Conservation (phyloP, 2,329 filamentous ascomycete genomes). For the Ceratocystis albifundus region DNA sequence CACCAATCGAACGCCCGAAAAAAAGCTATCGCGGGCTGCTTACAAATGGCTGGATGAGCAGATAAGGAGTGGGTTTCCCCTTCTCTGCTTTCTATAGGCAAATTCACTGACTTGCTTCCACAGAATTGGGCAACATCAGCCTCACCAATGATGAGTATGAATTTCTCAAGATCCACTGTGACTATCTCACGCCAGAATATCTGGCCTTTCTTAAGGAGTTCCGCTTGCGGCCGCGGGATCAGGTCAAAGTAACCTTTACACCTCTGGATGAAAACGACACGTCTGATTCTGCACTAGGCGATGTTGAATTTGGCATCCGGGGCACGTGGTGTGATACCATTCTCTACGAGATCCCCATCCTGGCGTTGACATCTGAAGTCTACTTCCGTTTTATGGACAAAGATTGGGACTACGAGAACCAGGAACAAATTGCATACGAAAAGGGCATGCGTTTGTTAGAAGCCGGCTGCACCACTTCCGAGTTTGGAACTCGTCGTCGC, state of each 20-base stretch:
- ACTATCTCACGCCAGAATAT: conserved; percentile 68
- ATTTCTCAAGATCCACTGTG: conserved; percentile 67
- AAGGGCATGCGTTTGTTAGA: conserved; percentile 72
- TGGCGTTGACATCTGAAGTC: conserved; percentile 85
- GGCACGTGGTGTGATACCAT: conserved; percentile 92
- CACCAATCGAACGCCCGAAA: conserved; percentile 88
- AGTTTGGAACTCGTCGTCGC: conserved; percentile 82
- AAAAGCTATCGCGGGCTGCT: conserved; percentile 73
- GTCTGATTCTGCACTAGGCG: conserved; percentile 55
- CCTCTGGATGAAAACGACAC: conserved; percentile 46
- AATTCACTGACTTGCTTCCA: conserved; percentile 19
- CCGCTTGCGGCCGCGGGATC: conserved; percentile 65
- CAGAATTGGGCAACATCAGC: conserved; percentile 71
- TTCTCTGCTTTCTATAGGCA: not conserved
- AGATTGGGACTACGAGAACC: conserved; percentile 80
- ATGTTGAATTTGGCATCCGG: conserved; percentile 63
- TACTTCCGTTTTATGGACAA: conserved; percentile 95
- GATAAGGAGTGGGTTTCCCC: conserved; percentile 53
- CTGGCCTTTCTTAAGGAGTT: conserved; percentile 73
- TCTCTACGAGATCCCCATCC: conserved; percentile 88
- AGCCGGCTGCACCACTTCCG: conserved; percentile 77
- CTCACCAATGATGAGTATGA: conserved; percentile 67
- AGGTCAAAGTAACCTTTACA: conserved; percentile 60
- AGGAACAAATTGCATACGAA: conserved; percentile 70
- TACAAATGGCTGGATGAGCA: conserved; percentile 79